phyloP scores from a whole-genome alignment of 2,329 filamentous ascomycete species.

The Beauveria rudraprayagi region DNA sequence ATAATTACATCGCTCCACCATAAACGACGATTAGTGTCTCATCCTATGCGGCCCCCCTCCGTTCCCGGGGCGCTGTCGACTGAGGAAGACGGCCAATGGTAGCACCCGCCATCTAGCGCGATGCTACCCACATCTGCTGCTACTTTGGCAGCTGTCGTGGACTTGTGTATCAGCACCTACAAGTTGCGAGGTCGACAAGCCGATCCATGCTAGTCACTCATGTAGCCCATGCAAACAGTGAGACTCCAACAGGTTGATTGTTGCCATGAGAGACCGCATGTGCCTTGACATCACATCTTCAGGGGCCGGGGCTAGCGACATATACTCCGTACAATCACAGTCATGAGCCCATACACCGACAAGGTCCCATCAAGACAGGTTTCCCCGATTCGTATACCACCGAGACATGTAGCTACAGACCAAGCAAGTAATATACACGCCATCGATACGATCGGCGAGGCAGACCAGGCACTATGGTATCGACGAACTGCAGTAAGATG shows the following conservation, averaged over 20 bases:
- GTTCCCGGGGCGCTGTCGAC: neutral
- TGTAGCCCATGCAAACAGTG: too few relatives aligned
- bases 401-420: neutral
- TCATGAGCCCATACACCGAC: too few relatives aligned
- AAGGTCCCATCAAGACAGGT: too few relatives aligned
- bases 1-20: neutral
- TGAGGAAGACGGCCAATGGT: neutral
- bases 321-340: too few relatives aligned
- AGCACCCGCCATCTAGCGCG: conserved; percentile 9
- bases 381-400: neutral
- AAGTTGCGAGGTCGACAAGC: too few relatives aligned
- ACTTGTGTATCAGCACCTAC: too few relatives aligned
- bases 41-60: neutral
- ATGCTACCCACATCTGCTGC: conserved; percentile 6
- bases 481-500: neutral
- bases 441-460: neutral
- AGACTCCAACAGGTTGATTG: too few relatives aligned
- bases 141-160: neutral
- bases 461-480: neutral
- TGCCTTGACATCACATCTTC: too few relatives aligned
- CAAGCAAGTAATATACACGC: neutral
- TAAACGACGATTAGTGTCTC: conserved; percentile 1
- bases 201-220: too few relatives aligned
- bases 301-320: too few relatives aligned
- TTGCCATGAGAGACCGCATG: too few relatives aligned